Conservation (phyloP, 2,329 filamentous ascomycete genomes). For the Colletotrichum sp. region DNA sequence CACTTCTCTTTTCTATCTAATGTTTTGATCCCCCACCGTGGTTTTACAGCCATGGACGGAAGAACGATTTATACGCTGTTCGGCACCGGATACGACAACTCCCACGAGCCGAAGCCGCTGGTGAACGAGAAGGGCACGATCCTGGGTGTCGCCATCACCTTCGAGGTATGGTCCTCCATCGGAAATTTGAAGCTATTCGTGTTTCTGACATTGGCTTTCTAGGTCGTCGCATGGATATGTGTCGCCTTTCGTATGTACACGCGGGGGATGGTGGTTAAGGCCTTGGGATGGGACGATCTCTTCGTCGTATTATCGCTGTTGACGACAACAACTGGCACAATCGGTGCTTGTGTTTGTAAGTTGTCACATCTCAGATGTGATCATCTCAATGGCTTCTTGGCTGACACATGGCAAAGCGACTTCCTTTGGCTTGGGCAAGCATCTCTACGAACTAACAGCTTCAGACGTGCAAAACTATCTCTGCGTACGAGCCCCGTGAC, state of each 20-base stretch:
- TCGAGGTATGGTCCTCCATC: conserved; percentile 24
- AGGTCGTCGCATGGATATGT: conserved; percentile 34
- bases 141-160: conserved; percentile 32
- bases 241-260: conserved; percentile 32
- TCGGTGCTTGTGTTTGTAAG: conserved; percentile 7
- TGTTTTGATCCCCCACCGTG: not conserved
- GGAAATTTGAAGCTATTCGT: not conserved
- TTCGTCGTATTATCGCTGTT: conserved; percentile 38
- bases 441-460: conserved; percentile 21
- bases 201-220: not conserved
- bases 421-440: conserved; percentile 29
- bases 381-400: not conserved
- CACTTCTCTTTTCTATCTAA: not conserved
- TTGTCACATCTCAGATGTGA: not conserved
- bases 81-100: conserved; percentile 11
- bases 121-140: conserved; percentile 32
- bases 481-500: conserved; percentile 18
- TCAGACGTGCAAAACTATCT: conserved; percentile 24
- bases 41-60: conserved; percentile 8
- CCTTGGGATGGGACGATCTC: conserved; percentile 39
- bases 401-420: conserved; percentile 21
- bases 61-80: not conserved
- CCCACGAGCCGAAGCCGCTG: conserved; percentile 30
- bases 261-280: conserved; percentile 28
- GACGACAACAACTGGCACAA: conserved; percentile 3